These are phyloP conservation scores for Dendrocalamus sinicus DNA, from an alignment of 176 grass and related monocot species.

Conservation along the genomic window DNA sequence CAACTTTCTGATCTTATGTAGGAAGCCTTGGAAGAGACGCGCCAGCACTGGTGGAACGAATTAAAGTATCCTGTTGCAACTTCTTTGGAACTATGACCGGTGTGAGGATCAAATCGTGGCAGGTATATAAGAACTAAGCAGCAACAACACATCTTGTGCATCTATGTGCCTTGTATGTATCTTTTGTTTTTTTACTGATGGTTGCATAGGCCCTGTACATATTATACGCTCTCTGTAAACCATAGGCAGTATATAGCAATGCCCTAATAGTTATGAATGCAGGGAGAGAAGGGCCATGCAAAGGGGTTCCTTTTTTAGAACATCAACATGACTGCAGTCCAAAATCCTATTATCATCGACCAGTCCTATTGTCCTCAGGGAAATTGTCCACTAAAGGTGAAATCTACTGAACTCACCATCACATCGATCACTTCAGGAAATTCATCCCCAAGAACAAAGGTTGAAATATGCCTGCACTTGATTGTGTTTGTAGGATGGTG, in stretches of 20 bases:
- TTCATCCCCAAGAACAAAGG: neutral
- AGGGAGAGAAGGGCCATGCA: constrained; percentile 66
- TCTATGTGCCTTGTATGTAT: neutral
- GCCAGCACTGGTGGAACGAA: constrained; percentile 39
- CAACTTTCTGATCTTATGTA: constrained; percentile 34
- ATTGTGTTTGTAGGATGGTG: constrained; percentile 46
- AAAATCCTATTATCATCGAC: constrained; percentile 61
- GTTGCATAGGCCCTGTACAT: neutral
- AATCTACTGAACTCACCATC: neutral
- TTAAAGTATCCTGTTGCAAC: constrained; percentile 54
- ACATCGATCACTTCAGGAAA: neutral
- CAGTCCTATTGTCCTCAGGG: constrained; percentile 59
- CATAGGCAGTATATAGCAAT: neutral
- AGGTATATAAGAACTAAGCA: constrained; percentile 42
- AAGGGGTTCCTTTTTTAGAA: constrained; percentile 52
- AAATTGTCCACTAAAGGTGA: constrained; percentile 44
- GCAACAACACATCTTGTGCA: neutral
- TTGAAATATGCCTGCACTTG: constrained; percentile 18
- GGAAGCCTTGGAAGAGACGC: constrained; percentile 61
- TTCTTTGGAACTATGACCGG: constrained; percentile 56
- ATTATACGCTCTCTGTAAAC: neutral
- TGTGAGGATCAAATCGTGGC: constrained; percentile 77
- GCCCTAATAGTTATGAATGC: constrained; percentile 29
- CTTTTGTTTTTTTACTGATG: neutral
- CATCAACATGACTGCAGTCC: constrained; percentile 53